Conservation (phyloP, 192 early-diverging fungal species). For the Tieghemiomyces parasiticus region DNA sequence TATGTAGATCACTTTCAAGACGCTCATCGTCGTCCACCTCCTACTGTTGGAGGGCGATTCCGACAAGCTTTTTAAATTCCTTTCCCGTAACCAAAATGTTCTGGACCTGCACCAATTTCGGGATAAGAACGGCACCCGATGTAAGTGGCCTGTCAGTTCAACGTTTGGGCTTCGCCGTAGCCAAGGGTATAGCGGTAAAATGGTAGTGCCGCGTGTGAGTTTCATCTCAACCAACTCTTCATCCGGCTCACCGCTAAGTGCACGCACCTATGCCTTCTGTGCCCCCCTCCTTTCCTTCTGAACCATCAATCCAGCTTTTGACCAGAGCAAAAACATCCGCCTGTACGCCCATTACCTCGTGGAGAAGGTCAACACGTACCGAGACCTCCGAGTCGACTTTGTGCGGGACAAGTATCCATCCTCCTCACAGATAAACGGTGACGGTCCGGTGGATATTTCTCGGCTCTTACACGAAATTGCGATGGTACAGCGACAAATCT, state of each 20-base stretch:
- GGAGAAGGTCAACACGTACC: slow-evolving; percentile 29
- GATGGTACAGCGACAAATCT: slow-evolving; percentile 29
- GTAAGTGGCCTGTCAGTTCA: too few species aligned
- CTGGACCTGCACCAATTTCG: slow-evolving; percentile 31
- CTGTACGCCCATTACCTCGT: slow-evolving; percentile 29
- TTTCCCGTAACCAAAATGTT: slow-evolving; percentile 20
- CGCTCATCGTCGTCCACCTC: slow-evolving; percentile 31
- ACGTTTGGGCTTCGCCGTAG: too few species aligned
- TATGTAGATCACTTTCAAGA: slow-evolving; percentile 33
- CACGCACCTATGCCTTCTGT: too few species aligned
- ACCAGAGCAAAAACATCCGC: slow-evolving; percentile 35
- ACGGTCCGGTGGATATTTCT: slow-evolving; percentile 21
- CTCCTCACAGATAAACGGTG: slow-evolving; percentile 25
- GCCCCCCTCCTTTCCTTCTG: too few species aligned
- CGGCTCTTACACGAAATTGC: slow-evolving; percentile 30
- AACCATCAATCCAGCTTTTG: too few species aligned
- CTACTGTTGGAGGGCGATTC: slow-evolving; percentile 30
- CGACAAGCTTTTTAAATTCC: slow-evolving; percentile 22
- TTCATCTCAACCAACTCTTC: too few species aligned
- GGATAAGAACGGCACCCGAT: slow-evolving; percentile 30
- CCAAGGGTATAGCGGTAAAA: too few species aligned
- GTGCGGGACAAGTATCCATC: slow-evolving; percentile 23
- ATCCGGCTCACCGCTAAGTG: too few species aligned
- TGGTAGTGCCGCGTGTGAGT: too few species aligned
- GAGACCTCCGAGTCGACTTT: slow-evolving; percentile 29